Percentiles rank a stretch among this genome's conserved stretches.
Evolutionary conservation across 2,329 filamentous ascomycete species (phyloP).

Genomic region (Aspergillus sp.): DNA sequence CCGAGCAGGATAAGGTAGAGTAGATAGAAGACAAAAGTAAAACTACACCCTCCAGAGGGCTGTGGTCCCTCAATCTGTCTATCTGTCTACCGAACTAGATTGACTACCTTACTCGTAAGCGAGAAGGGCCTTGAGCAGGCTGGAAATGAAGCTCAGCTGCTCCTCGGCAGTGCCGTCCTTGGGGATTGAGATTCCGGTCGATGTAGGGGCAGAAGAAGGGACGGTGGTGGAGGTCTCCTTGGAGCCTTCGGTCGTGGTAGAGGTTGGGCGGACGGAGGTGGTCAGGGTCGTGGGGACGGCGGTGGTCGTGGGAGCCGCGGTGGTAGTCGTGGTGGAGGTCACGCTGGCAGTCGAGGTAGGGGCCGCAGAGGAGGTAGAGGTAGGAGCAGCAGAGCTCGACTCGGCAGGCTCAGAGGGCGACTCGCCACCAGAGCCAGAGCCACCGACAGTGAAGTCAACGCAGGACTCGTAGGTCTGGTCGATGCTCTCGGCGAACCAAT

Average conservation of each 20-base stretch:
- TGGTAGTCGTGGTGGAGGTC: slow-evolving; percentile 20
- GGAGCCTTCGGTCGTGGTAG: slow-evolving; percentile 19
- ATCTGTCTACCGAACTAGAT: neutral
- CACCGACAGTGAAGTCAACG: slow-evolving; percentile 37
- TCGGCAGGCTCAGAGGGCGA: slow-evolving; percentile 14
- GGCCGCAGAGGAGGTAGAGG: slow-evolving; percentile 12
- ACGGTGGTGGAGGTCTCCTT: slow-evolving; percentile 4
- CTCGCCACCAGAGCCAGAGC: slow-evolving; percentile 22
- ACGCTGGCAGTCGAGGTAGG: slow-evolving; percentile 12
- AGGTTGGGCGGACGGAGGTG: slow-evolving; percentile 17
- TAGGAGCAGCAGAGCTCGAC: slow-evolving; percentile 20
- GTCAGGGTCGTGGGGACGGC: slow-evolving; percentile 19
- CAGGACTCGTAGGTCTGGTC: slow-evolving; percentile 44
- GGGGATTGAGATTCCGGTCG: slow-evolving; percentile 18
- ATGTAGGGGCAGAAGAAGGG: slow-evolving; percentile 6
- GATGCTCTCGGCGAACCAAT: slow-evolving; percentile 39
- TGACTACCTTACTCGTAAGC: neutral
- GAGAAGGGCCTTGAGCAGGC: slow-evolving; percentile 23
- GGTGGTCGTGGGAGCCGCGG: slow-evolving; percentile 18
- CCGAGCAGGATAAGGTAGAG: neutral
- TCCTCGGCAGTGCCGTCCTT: slow-evolving; percentile 25
- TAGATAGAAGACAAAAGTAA: neutral
- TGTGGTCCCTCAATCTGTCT: neutral
- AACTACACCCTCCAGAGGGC: neutral
- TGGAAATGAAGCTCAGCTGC: slow-evolving; percentile 24